Percentiles rank a stretch among this genome's conserved stretches.
These are phyloP conservation scores for Citrus medica DNA, from an alignment of 345 rosid genomes.

Conservation along the genomic window DNA sequence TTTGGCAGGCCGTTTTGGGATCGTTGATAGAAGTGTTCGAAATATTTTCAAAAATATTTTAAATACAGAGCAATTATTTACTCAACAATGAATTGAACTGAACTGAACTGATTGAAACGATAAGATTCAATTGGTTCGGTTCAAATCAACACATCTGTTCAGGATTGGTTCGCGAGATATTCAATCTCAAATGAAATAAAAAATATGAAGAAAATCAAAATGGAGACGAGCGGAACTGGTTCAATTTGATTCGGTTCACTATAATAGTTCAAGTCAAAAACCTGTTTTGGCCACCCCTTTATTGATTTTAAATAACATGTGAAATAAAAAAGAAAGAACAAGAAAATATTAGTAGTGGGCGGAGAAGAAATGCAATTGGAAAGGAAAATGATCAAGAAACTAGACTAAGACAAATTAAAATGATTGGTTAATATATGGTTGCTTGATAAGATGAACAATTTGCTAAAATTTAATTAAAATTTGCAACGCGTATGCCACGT, in stretches of 20 bases:
- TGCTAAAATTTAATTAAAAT: neutral
- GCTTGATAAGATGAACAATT: neutral
- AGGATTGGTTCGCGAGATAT: neutral
- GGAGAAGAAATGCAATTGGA: neutral
- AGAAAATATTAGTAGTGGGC: neutral
- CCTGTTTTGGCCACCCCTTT: neutral
- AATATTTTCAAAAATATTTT: too few species aligned
- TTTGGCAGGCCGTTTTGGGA: too few species aligned
- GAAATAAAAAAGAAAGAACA: neutral
- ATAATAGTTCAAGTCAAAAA: neutral
- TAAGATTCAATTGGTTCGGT: neutral
- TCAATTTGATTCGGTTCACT: neutral
- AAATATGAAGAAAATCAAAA: neutral
- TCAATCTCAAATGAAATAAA: neutral
- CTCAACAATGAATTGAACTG: too few species aligned
- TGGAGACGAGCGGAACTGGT: neutral
- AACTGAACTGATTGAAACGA: neutral
- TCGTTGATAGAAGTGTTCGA: too few species aligned
- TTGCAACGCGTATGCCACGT: conserved; percentile 4
- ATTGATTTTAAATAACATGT: neutral
- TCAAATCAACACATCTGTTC: neutral
- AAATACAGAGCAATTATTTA: too few species aligned
- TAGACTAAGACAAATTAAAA: neutral
- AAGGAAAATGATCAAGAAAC: neutral
- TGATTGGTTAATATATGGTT: neutral